These are phyloP conservation scores for Phytophthora capsici DNA, from an alignment of 352 stramenopile species.

Conservation along the genomic window DNA sequence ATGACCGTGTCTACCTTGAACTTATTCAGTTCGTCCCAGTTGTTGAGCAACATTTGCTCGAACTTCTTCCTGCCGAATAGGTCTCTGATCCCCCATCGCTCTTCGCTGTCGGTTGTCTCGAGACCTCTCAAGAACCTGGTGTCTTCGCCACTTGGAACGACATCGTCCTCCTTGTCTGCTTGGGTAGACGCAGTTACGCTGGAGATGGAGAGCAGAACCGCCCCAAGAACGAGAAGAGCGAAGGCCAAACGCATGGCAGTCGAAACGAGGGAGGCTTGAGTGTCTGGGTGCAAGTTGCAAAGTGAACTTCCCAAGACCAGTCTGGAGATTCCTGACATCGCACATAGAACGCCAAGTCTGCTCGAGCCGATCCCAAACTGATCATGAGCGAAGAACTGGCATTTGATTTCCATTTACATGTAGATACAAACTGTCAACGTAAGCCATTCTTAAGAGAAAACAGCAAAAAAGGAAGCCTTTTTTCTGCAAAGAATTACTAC, in stretches of 20 bases:
- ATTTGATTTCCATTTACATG: background rate
- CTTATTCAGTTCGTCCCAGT: background rate
- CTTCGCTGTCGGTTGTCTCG: background rate
- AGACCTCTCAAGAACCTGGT: background rate
- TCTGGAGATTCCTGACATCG: too few species aligned
- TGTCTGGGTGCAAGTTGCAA: background rate
- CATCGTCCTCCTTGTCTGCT: background rate
- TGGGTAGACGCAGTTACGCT: background rate
- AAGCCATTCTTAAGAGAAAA: too few species aligned
- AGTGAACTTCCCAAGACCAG: background rate
- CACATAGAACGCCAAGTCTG: background rate
- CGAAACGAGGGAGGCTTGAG: background rate
- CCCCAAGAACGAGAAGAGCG: background rate
- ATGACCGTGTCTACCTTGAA: background rate
- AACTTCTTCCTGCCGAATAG: background rate
- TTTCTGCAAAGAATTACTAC: too few species aligned
- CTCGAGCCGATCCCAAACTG: background rate
- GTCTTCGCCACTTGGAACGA: background rate
- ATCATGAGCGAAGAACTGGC: background rate
- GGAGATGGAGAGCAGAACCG: background rate
- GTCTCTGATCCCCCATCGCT: background rate
- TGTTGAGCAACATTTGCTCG: background rate
- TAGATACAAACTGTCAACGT: too few species aligned
- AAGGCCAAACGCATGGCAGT: conserved; percentile 1
- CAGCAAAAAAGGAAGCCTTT: too few species aligned